Conservation (phyloP, 176 grass and related monocot genomes). For the Coix lacrymajobi region DNA sequence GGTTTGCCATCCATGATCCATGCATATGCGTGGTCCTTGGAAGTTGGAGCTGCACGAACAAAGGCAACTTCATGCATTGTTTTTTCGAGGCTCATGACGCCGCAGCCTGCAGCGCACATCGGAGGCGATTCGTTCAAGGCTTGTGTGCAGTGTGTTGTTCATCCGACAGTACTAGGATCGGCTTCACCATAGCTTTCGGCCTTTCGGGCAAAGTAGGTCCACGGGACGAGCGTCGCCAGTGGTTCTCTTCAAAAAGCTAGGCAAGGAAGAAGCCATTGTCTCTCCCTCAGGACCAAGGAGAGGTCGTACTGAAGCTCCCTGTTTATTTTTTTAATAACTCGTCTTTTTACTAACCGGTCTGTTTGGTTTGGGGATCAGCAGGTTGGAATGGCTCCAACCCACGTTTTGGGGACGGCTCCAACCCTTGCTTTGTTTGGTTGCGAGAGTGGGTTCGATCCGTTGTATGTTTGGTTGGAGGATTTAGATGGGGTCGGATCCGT, state of each 20-base stretch:
- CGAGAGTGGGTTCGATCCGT: no score
- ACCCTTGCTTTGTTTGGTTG: no score
- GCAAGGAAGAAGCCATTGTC: background rate
- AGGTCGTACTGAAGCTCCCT: background rate
- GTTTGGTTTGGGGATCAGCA: no score
- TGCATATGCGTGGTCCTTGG: no score
- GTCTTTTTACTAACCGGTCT: no score
- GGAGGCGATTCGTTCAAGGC: background rate
- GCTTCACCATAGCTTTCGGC: background rate
- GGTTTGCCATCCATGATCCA: background rate
- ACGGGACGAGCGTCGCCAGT: background rate
- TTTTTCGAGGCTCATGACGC: background rate
- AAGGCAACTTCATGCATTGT: background rate
- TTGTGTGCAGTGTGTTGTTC: background rate
- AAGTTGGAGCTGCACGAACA: background rate
- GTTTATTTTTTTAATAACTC: no score
- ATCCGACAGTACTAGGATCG: background rate
- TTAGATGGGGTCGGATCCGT: no score
- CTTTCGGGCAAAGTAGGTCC: background rate
- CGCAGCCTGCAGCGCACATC: background rate
- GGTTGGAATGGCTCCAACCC: no score
- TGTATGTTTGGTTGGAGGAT: no score
- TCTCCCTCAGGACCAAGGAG: background rate
- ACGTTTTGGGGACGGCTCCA: no score
- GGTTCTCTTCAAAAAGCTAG: constrained; percentile 12